Conservation (phyloP, 2,329 filamentous ascomycete species). For the Colletotrichum cereale region DNA sequence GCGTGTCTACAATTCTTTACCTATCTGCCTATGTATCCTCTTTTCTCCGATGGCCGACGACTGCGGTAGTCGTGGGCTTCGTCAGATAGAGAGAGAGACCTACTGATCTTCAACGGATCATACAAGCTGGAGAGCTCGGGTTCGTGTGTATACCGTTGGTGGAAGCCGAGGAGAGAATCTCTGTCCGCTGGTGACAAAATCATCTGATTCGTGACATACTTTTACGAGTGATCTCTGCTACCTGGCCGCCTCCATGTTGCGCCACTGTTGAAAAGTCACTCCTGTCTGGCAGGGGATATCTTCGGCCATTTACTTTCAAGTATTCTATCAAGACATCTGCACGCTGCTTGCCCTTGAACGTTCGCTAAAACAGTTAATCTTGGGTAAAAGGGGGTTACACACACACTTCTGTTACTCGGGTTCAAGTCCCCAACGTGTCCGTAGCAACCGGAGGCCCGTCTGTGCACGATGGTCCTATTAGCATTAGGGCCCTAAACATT, state of each 20-base stretch:
- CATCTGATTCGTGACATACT: not conserved
- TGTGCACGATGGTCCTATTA: conserved; percentile 14
- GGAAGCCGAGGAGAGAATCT: not conserved
- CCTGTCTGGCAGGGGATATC: no score
- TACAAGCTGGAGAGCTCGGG: not conserved
- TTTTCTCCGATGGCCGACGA: not conserved
- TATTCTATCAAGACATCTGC: not conserved
- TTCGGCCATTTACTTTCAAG: not conserved
- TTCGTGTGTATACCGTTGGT: not conserved
- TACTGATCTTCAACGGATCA: not conserved
- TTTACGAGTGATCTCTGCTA: not conserved
- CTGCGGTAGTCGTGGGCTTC: not conserved
- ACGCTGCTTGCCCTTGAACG: not conserved
- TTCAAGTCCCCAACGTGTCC: conserved; percentile 28
- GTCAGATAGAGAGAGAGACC: conserved; percentile 12
- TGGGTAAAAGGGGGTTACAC: conserved; percentile 11
- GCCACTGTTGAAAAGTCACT: not conserved
- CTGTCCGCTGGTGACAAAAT: not conserved
- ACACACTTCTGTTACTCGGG: not conserved
- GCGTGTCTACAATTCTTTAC: not conserved
- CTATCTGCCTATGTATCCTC: not conserved
- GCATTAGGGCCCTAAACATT: conserved; percentile 11
- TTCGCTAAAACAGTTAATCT: conserved; percentile 12
- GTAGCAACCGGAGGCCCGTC: conserved; percentile 12
- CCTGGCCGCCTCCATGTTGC: not conserved